Base-by-base conservation (phyloP, 176 grass and related monocot genomes). In the Themeda triandra region DNA sequence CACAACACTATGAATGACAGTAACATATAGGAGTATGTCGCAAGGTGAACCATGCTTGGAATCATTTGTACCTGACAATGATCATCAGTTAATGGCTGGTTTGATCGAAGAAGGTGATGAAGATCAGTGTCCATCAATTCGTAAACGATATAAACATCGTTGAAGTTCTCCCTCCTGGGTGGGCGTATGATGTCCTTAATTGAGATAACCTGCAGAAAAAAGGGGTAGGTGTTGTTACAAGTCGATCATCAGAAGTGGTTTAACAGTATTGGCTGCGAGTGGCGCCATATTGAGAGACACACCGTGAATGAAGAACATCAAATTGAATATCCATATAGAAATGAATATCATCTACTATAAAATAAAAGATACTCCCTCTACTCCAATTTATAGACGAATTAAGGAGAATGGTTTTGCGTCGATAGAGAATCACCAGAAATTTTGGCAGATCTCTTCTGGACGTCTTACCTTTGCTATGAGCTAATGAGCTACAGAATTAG, bases 51-150 rank as follows among this genome's bases (percentile, higher is more conserved):
- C n/a, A n/a, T n/a, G n/a, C n/a, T n/a, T n/a, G n/a, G 27, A 15
- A 84, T 58, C 36, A 39, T 19, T 41, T 24, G 36, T 80, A 97
- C 96, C 93, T 98, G 96, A 75, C 96, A 98, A 70, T 98, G 96
- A 49, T 95, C 96, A 90, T 93, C 91, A 10, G 93, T 98, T 76
- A 98, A 86, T 83, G 80, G 32, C 87, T 98, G 96, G 69, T 92
- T 95, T 48, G 96, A 98, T 80, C 85, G 89, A 29, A 98, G 89
- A 62, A 98, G 92, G 63, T 92, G 96, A 46, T 98, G 96, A 83
- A 98, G 93, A 81, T 98, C 96, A 46, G 93, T 98, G 80, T 98
- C 93, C 96, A 98, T 98, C 82, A 95, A 78, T 78, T 98, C 93
- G 7, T 87, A 98, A 40, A 98, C 96, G 18, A 98, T 95, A 42